These are phyloP conservation scores for Ophiocordyceps australis DNA, from an alignment of 2,329 filamentous ascomycete genomes.

Conservation along the genomic window DNA sequence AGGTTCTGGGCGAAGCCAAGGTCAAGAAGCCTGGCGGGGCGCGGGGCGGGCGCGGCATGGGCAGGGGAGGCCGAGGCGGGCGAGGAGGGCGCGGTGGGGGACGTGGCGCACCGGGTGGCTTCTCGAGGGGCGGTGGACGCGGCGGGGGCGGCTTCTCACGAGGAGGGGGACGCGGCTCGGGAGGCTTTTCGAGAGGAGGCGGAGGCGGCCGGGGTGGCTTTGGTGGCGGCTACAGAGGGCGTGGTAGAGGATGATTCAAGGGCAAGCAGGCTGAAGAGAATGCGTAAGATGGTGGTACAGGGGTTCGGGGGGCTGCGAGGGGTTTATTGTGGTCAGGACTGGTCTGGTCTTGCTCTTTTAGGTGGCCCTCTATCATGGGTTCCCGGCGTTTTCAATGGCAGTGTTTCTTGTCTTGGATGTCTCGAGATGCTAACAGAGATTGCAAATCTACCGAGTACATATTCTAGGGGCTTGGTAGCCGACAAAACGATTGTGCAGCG, in stretches of 20 bases:
- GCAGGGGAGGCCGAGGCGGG: slow-evolving; percentile 10
- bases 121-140: slow-evolving; percentile 13
- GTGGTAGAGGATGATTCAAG: slow-evolving; percentile 1
- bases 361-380: too few relatives aligned
- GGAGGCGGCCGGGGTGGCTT: slow-evolving; percentile 8
- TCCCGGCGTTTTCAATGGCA: too few relatives aligned
- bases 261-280: background rate
- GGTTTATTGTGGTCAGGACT: too few relatives aligned
- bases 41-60: slow-evolving; percentile 22
- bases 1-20: slow-evolving; percentile 48
- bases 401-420: background rate
- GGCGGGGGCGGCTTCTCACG: slow-evolving; percentile 6
- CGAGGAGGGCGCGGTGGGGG: slow-evolving; percentile 22
- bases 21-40: slow-evolving; percentile 39
- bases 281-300: background rate
- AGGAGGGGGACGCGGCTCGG: slow-evolving; percentile 8
- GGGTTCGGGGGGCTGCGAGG: background rate
- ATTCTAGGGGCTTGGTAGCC: too few relatives aligned
- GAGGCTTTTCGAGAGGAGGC: slow-evolving; percentile 13
- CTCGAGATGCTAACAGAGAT: too few relatives aligned
- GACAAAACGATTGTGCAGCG: too few relatives aligned
- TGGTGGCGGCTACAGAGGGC: slow-evolving; percentile 11
- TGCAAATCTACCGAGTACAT: too few relatives aligned
- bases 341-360: too few relatives aligned
- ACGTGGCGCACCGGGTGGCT: slow-evolving; percentile 14